A percentile compares a stretch with the other conserved stretches of the same genome.
These are phyloP conservation scores for Lactifluus volemus DNA, from an alignment of 768 basidiomycete species.

Conservation along the genomic window DNA sequence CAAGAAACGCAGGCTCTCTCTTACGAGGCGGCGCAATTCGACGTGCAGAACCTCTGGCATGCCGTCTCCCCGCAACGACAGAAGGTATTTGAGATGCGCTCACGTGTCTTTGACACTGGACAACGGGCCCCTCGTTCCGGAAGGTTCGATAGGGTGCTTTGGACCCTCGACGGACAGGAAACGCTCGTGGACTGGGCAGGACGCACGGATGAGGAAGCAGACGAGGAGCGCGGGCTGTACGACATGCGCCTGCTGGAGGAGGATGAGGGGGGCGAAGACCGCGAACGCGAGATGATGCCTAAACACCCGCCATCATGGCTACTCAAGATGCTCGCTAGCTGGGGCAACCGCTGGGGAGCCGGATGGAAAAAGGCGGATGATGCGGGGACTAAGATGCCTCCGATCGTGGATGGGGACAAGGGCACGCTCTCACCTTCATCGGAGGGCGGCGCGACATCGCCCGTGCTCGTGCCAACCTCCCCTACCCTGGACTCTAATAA, in stretches of 20 bases:
- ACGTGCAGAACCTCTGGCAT: constrained; percentile 57
- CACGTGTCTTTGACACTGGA: constrained; percentile 59
- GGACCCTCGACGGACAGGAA: constrained; percentile 57
- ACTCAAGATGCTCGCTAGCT: constrained; percentile 66
- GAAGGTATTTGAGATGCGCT: constrained; percentile 56
- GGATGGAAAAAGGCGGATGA: constrained; percentile 18
- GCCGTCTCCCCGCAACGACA: constrained; percentile 50
- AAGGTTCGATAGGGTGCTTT: constrained; percentile 55
- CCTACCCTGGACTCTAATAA: neutral
- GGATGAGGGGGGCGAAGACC: constrained; percentile 43
- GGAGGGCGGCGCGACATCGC: constrained; percentile 8
- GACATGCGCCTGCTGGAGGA: constrained; percentile 25
- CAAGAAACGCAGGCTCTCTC: constrained; percentile 58
- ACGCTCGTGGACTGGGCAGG: constrained; percentile 59
- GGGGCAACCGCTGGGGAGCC: constrained; percentile 53
- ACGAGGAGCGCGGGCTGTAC: constrained; percentile 47
- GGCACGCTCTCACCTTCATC: neutral
- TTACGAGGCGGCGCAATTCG: constrained; percentile 67
- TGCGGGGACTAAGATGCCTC: constrained; percentile 7
- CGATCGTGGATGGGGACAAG: constrained; percentile 11
- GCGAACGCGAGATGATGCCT: constrained; percentile 52
- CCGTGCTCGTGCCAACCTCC: neutral
- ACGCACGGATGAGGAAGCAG: constrained; percentile 67
- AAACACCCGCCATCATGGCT: constrained; percentile 68
- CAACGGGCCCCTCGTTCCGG: constrained; percentile 48